Conservation (phyloP, 176 grass and related monocot genomes). For the Carex pumila region DNA sequence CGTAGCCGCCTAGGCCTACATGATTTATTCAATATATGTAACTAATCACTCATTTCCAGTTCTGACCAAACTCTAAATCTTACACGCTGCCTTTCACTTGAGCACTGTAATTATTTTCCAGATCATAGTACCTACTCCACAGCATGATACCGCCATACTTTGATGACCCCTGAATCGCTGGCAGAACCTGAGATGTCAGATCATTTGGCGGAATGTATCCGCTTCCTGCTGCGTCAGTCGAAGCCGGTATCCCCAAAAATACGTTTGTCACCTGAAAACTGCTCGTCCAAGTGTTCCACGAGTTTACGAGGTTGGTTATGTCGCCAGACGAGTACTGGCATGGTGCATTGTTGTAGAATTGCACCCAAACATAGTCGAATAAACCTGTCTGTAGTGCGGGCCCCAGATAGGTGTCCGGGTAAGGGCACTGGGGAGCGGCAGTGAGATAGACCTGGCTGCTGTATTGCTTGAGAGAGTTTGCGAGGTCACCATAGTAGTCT, state of each 20-base stretch:
- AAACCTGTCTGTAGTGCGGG: constrained; percentile 37
- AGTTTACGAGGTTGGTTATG: constrained; percentile 26
- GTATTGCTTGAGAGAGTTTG: constrained; percentile 40
- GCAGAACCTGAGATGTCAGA: constrained; percentile 45
- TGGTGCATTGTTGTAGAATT: constrained; percentile 66
- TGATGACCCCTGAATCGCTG: constrained; percentile 36
- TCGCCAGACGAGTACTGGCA: constrained; percentile 36
- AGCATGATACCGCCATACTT: constrained; percentile 75
- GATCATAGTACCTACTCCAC: constrained; percentile 67
- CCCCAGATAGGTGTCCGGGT: constrained; percentile 41
- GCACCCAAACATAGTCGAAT: constrained; percentile 70
- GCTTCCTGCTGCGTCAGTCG: constrained; percentile 25
- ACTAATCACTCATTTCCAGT: not conserved
- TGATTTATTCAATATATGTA: not conserved
- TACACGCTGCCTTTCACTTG: constrained; percentile 38
- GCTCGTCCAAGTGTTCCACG: constrained; percentile 62
- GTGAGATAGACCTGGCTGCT: constrained; percentile 46
- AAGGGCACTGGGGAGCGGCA: constrained; percentile 75
- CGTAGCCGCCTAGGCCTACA: not conserved
- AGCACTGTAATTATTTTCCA: constrained; percentile 38
- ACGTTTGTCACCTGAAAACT: constrained; percentile 29
- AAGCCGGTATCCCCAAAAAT: constrained; percentile 57
- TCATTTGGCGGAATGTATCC: constrained; percentile 39
- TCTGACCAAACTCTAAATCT: not conserved
- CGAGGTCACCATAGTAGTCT: constrained; percentile 47